Base-by-base conservation (phyloP, 768 basidiomycete genomes). In the Boletus insuetus region DNA sequence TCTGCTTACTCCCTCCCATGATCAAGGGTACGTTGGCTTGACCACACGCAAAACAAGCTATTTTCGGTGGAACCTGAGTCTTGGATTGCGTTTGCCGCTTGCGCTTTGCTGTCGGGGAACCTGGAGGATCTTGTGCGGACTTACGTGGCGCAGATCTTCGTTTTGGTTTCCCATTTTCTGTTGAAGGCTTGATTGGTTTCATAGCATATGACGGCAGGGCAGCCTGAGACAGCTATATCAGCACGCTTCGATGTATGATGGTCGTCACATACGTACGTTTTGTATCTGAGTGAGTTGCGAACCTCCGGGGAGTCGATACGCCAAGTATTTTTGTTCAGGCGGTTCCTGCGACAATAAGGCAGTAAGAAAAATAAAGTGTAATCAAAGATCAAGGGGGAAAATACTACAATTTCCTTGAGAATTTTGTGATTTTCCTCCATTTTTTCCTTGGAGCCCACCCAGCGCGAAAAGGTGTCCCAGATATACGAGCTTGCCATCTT, bases 1-100 rank as follows among this genome's bases (percentile, higher is more conserved):
- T 35, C 43, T 37, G 78, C 87, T 78, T 60, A 89, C 89, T 79
- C 40, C 88, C 89, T 54, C 87, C 87, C 66, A 85, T 76, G 49
- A 89, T 81, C n/a, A 91, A 75, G 8, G 89, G 89, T 14, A 90
- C 88, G 63, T 87, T 85, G 16, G 78, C 81, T 65, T 82, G 78
- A 42, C 80, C 79, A 67, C 88, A 91, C 7, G 80, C 71, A 38
- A 78, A 71, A 58, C 88, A 91, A 32, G 78, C 72, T 9, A 83
- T 82, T 41, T 74, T 70, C 1, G 75, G 72, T 11, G 81, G 76
- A 14, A 56, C 43, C 41, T 66, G 65, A 11, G 58, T 46, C 52
- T 75, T 77, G 1, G 65, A 49, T 32, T 76, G 76, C 1, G 71
- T 43, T 34, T 69, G 58, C 38, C 74, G 75, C 55, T 70, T 78